Percentiles rank a stretch among this genome's conserved stretches.
Evolutionary conservation across 2,329 filamentous ascomycete species (phyloP).

Genomic region (Paracamarosporium sp.): DNA sequence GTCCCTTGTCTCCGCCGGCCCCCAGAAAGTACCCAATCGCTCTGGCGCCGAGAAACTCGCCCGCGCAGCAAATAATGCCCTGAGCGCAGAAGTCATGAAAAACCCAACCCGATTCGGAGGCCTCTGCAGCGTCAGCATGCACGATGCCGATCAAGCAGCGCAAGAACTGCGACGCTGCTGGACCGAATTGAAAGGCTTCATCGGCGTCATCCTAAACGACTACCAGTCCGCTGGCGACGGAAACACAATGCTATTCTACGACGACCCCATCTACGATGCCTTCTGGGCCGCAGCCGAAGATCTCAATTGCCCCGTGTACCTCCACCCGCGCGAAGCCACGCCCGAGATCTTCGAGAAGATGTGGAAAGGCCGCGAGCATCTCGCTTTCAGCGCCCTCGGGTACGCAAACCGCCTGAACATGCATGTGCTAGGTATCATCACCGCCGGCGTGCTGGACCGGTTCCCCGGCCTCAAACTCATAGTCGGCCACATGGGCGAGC

Average conservation of each 20-base stretch:
- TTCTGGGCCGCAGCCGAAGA: constrained; percentile 67
- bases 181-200: constrained; percentile 50
- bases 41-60: constrained; percentile 53
- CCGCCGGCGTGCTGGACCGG: constrained; percentile 58
- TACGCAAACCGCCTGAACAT: constrained; percentile 61
- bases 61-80: constrained; percentile 52
- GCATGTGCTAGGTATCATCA: constrained; percentile 61
- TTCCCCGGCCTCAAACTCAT: constrained; percentile 55
- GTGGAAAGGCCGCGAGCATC: constrained; percentile 64
- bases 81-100: constrained; percentile 52
- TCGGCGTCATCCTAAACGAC: constrained; percentile 57
- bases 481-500: constrained; percentile 57
- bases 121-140: constrained; percentile 52
- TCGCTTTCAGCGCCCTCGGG: constrained; percentile 54
- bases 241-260: constrained; percentile 70
- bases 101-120: constrained; percentile 49
- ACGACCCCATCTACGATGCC: constrained; percentile 64
- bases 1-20: constrained; percentile 56
- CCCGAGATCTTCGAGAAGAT: constrained; percentile 64
- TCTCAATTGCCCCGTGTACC: constrained; percentile 69
- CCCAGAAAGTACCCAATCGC: constrained; percentile 54
- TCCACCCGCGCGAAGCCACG: constrained; percentile 65
- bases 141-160: constrained; percentile 59
- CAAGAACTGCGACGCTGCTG: constrained; percentile 62
- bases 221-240: constrained; percentile 67